These are phyloP conservation scores for Halophytophthora polymorphica DNA, from an alignment of 352 stramenopile genomes.

Conservation along the genomic window DNA sequence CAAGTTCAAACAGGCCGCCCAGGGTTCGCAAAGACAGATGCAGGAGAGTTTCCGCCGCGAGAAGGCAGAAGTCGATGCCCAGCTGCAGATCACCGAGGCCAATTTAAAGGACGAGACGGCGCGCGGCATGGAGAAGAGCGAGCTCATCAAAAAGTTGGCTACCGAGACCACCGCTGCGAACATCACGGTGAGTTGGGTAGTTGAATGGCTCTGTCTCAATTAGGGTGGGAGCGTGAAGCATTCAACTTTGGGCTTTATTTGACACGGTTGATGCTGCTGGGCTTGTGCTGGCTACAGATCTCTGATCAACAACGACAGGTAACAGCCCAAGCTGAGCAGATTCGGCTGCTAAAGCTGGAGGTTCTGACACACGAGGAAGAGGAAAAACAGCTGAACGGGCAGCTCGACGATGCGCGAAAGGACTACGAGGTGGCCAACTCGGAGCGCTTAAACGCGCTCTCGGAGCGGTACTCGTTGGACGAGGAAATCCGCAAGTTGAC, in stretches of 20 bases:
- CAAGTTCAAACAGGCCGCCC: slow-evolving; percentile 75
- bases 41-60: slow-evolving; percentile 45
- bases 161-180: slow-evolving; percentile 35
- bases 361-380: slow-evolving; percentile 68
- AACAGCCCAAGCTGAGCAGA: slow-evolving; percentile 34
- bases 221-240: no score
- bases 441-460: slow-evolving; percentile 60
- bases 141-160: slow-evolving; percentile 42
- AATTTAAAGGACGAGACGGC: slow-evolving; percentile 33
- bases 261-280: not conserved
- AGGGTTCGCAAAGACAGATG: slow-evolving; percentile 49
- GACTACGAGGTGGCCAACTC: slow-evolving; percentile 70
- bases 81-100: slow-evolving; percentile 24
- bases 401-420: slow-evolving; percentile 51
- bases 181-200: slow-evolving; percentile 32
- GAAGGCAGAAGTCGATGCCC: slow-evolving; percentile 31
- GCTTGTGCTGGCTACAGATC: slow-evolving; percentile 19
- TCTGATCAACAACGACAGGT: slow-evolving; percentile 35
- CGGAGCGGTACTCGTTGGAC: slow-evolving; percentile 53
- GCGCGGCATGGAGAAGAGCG: slow-evolving; percentile 43
- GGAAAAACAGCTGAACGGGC: slow-evolving; percentile 54
- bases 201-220: no score
- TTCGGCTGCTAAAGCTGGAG: slow-evolving; percentile 62
- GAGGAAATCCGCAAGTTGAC: slow-evolving; percentile 66
- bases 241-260: no score